Percentiles rank a stretch among this genome's conserved stretches.
Evolutionary conservation across 306 rosid species (phyloP).

Genomic region (Phaseolus lunatus): DNA sequence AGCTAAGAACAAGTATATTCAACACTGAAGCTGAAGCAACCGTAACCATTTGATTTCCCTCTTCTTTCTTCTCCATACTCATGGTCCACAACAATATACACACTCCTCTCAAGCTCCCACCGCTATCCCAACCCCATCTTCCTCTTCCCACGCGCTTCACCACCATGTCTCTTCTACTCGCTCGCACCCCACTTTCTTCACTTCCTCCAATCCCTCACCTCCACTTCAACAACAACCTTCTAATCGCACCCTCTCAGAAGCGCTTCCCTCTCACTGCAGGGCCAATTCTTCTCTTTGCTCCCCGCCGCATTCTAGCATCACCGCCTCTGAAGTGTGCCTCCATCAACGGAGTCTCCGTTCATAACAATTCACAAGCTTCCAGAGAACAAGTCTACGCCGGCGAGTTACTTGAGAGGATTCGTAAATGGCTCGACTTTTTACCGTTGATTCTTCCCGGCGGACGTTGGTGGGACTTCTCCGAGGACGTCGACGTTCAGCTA

Average conservation of each 20-base stretch:
- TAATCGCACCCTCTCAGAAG: background rate
- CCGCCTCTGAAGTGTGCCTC: constrained; percentile 60
- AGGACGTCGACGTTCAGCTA: constrained; percentile 53
- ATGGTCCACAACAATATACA: constrained; percentile 18
- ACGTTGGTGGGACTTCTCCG: constrained; percentile 80
- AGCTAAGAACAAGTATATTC: constrained; percentile 18
- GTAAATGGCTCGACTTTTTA: constrained; percentile 46
- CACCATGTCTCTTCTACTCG: constrained; percentile 63
- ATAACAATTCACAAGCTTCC: constrained; percentile 47
- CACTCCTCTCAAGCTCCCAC: constrained; percentile 33
- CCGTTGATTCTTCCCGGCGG: constrained; percentile 80
- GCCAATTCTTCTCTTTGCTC: constrained; percentile 32
- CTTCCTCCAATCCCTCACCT: constrained; percentile 44
- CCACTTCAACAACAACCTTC: background rate
- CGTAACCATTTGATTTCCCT: constrained; percentile 22
- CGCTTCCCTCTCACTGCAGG: constrained; percentile 41
- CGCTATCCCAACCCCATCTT: constrained; percentile 34
- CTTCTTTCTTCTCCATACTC: constrained; percentile 19
- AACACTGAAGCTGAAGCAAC: background rate
- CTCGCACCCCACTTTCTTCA: constrained; percentile 45
- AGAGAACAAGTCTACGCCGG: constrained; percentile 26
- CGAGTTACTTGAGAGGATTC: constrained; percentile 47
- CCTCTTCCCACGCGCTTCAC: background rate
- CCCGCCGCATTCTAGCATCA: constrained; percentile 38
- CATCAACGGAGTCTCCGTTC: constrained; percentile 63